A percentile compares a stretch with the other conserved stretches of the same genome.
Conservation (phyloP, 805 yeast genomes). For the Metschnikowia corniflorae region DNA sequence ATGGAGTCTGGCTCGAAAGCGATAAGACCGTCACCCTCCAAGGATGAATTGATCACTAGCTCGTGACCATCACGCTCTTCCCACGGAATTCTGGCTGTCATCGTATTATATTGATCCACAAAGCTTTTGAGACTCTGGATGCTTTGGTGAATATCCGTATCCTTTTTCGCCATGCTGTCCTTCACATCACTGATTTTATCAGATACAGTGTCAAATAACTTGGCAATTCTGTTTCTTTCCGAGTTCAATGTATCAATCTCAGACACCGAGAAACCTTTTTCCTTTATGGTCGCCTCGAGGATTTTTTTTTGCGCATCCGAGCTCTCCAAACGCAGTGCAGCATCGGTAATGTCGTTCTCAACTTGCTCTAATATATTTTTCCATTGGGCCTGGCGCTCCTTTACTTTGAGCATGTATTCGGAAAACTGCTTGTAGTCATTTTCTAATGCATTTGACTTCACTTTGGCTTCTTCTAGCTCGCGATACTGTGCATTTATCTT, state of each 20-base stretch:
- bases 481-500: constrained; percentile 43
- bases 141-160: constrained; percentile 45
- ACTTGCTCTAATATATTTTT: constrained; percentile 53
- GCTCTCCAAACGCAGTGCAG: constrained; percentile 40
- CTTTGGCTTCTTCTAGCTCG: constrained; percentile 46
- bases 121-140: constrained; percentile 50
- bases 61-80: constrained; percentile 31
- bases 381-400: constrained; percentile 66
- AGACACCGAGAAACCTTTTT: constrained; percentile 58
- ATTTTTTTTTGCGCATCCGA: constrained; percentile 40
- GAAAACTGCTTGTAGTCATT: constrained; percentile 67
- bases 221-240: constrained; percentile 58
- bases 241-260: constrained; percentile 61
- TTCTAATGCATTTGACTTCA: constrained; percentile 58
- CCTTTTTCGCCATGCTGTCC: constrained; percentile 46
- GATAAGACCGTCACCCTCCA: constrained; percentile 9
- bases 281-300: constrained; percentile 39
- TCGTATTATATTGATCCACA: constrained; percentile 54
- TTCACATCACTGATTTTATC: constrained; percentile 45
- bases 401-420: constrained; percentile 67
- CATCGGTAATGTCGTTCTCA: constrained; percentile 46
- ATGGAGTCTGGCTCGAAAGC: constrained; percentile 27
- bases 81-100: constrained; percentile 46
- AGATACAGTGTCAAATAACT: constrained; percentile 45
- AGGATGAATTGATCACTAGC: constrained; percentile 29